Percentiles rank a stretch among this genome's conserved stretches.
Conservation (phyloP, 2,329 filamentous ascomycete genomes). For the Fusarium buxicola region DNA sequence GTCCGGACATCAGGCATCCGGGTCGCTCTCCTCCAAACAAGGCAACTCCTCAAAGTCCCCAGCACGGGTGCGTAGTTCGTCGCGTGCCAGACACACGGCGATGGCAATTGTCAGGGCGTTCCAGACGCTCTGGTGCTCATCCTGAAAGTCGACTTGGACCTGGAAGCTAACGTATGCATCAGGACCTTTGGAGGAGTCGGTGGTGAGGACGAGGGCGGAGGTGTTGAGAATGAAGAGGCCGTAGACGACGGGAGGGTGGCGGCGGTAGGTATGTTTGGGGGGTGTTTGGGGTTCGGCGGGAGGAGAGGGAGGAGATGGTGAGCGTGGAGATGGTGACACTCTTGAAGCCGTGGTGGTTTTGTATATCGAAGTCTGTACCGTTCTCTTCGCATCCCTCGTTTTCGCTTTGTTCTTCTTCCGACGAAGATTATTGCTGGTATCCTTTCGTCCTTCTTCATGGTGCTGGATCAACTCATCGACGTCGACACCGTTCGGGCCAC, state of each 20-base stretch:
- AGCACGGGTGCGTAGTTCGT: slow-evolving; percentile 51
- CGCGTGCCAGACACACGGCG: slow-evolving; percentile 54
- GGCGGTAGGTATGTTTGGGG: slow-evolving; percentile 39
- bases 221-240: slow-evolving; percentile 57
- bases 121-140: slow-evolving; percentile 57
- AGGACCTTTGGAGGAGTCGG: slow-evolving; percentile 53
- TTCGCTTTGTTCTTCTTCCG: not conserved
- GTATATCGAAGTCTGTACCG: not conserved
- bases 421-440: not conserved
- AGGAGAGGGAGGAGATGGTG: slow-evolving; percentile 1
- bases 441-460: slow-evolving; percentile 2
- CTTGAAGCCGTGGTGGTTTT: not conserved
- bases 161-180: slow-evolving; percentile 56
- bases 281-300: slow-evolving; percentile 16
- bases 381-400: not conserved
- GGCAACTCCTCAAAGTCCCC: slow-evolving; percentile 52
- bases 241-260: slow-evolving; percentile 56
- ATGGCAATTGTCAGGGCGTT: slow-evolving; percentile 58
- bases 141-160: slow-evolving; percentile 55
- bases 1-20: slow-evolving; percentile 47
- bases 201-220: slow-evolving; percentile 54
- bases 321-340: not conserved
- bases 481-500: slow-evolving; percentile 1
- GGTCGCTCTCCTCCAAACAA: slow-evolving; percentile 51
- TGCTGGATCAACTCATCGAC: slow-evolving; percentile 20